Conservation (phyloP, 129 eudicot genomes). For the Escallonia herrerae region DNA sequence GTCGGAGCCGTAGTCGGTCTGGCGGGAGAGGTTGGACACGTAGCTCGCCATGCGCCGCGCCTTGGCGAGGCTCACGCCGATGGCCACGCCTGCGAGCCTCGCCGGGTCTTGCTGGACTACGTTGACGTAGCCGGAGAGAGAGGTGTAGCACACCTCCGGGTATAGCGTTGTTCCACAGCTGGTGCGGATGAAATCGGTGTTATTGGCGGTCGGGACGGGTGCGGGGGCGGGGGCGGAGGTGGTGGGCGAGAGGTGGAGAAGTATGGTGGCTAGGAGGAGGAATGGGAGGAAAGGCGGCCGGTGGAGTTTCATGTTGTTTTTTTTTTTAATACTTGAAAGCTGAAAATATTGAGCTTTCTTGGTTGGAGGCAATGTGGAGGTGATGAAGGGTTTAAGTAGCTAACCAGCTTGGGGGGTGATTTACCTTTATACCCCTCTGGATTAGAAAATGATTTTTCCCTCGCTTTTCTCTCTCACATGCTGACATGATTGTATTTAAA, state of each 20-base stretch:
- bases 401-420: too few species aligned
- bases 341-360: too few species aligned
- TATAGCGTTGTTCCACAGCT: conserved; percentile 57
- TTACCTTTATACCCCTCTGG: too few species aligned
- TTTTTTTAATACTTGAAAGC: neutral
- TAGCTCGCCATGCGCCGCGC: conserved; percentile 37
- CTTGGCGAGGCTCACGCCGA: conserved; percentile 48
- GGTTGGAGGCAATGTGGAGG: too few species aligned
- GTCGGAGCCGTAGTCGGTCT: conserved; percentile 23
- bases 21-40: conserved; percentile 42
- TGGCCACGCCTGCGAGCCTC: conserved; percentile 50
- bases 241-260: conserved; percentile 17
- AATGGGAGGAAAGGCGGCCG: conserved; percentile 4
- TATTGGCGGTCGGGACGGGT: conserved; percentile 6
- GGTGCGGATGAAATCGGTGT: conserved; percentile 49
- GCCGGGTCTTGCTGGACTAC: conserved; percentile 40
- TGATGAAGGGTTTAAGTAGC: too few species aligned
- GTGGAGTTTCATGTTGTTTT: conserved; percentile 21
- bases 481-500: too few species aligned
- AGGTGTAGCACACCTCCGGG: conserved; percentile 53
- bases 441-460: too few species aligned
- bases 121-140: conserved; percentile 54
- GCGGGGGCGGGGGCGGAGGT: neutral
- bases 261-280: conserved; percentile 20
- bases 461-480: too few species aligned